Evolutionary conservation across 176 grass and related monocot species (phyloP), one percentile per base, ranked within the genome.

Genomic region (Avena eriantha): DNA sequence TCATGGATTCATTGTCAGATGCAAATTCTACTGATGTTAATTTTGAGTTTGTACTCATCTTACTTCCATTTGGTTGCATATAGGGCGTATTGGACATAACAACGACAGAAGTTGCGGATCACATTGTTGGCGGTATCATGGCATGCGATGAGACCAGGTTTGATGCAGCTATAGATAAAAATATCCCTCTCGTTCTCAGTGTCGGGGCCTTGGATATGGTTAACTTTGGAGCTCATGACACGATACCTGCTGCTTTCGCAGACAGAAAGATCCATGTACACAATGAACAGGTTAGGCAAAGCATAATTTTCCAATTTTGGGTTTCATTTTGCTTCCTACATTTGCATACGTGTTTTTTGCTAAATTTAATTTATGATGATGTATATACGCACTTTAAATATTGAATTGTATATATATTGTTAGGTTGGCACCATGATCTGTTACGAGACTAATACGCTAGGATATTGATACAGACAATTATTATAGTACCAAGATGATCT

Each of bases 161-260:
- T n/a, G 96, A 95, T 86, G 89, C 88, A 65, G 92, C 89, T 70
- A 88, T 95, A 78, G 83, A 95, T 67, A 95, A 85, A 46, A 95
- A 85, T 46, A 88, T 98, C 48, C 96, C 96, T 89, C 73, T 95
- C 56, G 87, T 98, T 91, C 90, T 98, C 48, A 98, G 96, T 85
- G 86, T 98, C 24, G 96, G 96, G 49, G 96, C 96, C 50, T 85
- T 98, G 85, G 96, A 98, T 90, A 98, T 95, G 93, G 96, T 94
- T 58, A 98, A 98, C 83, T 98, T 98, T 82, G 96, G 96, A 61
- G 76, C 92, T 76, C 87, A 79, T 85, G 82, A 94, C 87, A 98
- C 92, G 43, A 87, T 98, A 61, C 96, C 96, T 92, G 82, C 82
- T 83, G 74, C 78, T 74, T 98, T 98, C 82, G 76, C 69, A 8